These are phyloP conservation scores for Fusarium temperatum DNA, from an alignment of 2,329 filamentous ascomycete species.

Conservation along the genomic window DNA sequence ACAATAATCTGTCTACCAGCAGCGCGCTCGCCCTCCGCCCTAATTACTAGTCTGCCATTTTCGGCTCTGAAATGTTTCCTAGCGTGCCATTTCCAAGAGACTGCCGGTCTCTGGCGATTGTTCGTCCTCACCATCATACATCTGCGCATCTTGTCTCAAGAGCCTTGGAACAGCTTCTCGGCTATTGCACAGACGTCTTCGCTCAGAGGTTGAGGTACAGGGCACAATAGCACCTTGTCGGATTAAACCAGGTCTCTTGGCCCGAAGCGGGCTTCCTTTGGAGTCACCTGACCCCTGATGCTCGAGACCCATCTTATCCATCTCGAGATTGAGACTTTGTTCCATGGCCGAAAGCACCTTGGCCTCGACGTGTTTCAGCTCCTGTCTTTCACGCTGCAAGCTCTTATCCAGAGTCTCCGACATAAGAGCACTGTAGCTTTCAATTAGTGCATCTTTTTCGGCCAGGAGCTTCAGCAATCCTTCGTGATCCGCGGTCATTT, in stretches of 20 bases:
- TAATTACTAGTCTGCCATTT: rapidly evolving
- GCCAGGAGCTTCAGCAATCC: rapidly evolving
- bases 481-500: neutral
- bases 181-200: neutral
- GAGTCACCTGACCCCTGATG: no score
- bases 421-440: neutral
- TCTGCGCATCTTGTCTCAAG: neutral
- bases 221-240: rapidly evolving
- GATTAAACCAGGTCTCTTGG: rapidly evolving
- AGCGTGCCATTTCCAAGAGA: rapidly evolving
- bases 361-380: rapidly evolving
- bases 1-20: rapidly evolving
- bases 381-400: neutral
- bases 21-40: no score
- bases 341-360: neutral
- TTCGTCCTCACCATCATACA: no score
- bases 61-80: neutral
- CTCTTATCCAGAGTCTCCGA: rapidly evolving
- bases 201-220: neutral
- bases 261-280: no score
- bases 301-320: rapidly evolving
- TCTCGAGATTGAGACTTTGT: neutral
- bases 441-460: neutral
- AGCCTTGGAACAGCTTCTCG: neutral
- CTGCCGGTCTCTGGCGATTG: rapidly evolving